phyloP scores from a whole-genome alignment of 2,329 filamentous ascomycete genomes.

The Hymenoscyphus repandus region DNA sequence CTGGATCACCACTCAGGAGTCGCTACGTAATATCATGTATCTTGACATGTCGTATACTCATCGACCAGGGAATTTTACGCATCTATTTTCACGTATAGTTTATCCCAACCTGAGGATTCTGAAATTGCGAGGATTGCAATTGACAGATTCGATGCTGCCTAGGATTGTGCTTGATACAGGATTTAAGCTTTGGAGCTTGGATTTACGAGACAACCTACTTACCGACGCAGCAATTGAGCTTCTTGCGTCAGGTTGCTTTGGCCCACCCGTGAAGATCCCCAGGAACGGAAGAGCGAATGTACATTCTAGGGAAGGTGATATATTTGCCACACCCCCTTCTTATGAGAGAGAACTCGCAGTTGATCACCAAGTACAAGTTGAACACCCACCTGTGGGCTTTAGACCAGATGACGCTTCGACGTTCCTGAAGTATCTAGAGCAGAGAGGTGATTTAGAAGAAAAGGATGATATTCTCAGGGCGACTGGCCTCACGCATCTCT shows the following conservation, averaged over 20 bases:
- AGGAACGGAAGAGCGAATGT: not conserved
- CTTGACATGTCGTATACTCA: not conserved
- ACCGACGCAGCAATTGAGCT: slow-evolving; percentile 39
- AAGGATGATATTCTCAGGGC: slow-evolving; percentile 38
- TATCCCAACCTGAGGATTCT: not conserved
- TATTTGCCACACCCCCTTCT: slow-evolving; percentile 10
- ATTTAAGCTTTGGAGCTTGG: slow-evolving; percentile 50
- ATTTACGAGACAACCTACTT: slow-evolving; percentile 48
- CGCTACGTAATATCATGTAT: slow-evolving; percentile 8
- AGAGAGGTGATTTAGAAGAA: slow-evolving; percentile 42
- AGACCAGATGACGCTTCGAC: slow-evolving; percentile 8
- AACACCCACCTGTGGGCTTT: not conserved
- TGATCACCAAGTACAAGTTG: not conserved
- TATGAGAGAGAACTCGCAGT: slow-evolving; percentile 5
- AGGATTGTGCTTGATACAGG: slow-evolving; percentile 11
- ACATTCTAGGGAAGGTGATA: not conserved
- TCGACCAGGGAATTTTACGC: not conserved
- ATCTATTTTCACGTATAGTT: not conserved
- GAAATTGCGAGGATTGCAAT: not conserved
- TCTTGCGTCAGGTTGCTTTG: slow-evolving; percentile 33
- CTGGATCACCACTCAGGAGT: not conserved
- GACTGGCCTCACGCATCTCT: slow-evolving; percentile 48
- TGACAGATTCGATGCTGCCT: not conserved
- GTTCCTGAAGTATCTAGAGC: slow-evolving; percentile 25
- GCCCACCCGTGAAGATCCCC: slow-evolving; percentile 1